Conservation (phyloP, 768 basidiomycete species). For the Epithele typhae region DNA sequence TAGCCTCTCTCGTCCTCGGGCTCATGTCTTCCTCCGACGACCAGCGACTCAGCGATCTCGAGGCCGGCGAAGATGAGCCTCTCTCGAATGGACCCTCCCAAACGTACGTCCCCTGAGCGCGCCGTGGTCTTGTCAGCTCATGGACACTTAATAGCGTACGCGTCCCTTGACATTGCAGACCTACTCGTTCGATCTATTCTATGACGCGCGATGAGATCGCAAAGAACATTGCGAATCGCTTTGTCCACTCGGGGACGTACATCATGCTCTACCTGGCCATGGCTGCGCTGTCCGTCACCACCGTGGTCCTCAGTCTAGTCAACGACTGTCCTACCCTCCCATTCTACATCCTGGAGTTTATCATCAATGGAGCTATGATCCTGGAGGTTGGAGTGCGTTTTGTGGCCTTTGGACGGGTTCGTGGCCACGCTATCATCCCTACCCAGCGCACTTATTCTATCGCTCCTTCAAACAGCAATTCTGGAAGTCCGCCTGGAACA, state of each 20-base stretch:
- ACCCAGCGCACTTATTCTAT: background rate
- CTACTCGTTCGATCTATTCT: constrained; percentile 79
- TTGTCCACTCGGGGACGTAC: constrained; percentile 84
- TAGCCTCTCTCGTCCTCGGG: constrained; percentile 5
- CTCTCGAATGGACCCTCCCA: constrained; percentile 19
- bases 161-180: constrained; percentile 42
- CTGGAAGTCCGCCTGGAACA: constrained; percentile 92
- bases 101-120: constrained; percentile 20
- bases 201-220: constrained; percentile 81
- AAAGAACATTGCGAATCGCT: constrained; percentile 82
- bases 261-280: constrained; percentile 86
- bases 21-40: constrained; percentile 24
- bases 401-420: constrained; percentile 87
- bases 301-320: constrained; percentile 76
- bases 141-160: constrained; percentile 19
- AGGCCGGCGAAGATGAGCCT: constrained; percentile 28
- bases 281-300: constrained; percentile 83
- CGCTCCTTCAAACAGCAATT: constrained; percentile 64
- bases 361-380: constrained; percentile 91
- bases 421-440: constrained; percentile 24
- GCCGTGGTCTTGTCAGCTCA: constrained; percentile 12
- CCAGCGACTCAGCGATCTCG: constrained; percentile 25
- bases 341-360: constrained; percentile 86
- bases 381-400: constrained; percentile 89
- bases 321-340: constrained; percentile 84